Base-by-base conservation (phyloP, 1,284 basidiomycete species). In the Thelephora terrestris region DNA sequence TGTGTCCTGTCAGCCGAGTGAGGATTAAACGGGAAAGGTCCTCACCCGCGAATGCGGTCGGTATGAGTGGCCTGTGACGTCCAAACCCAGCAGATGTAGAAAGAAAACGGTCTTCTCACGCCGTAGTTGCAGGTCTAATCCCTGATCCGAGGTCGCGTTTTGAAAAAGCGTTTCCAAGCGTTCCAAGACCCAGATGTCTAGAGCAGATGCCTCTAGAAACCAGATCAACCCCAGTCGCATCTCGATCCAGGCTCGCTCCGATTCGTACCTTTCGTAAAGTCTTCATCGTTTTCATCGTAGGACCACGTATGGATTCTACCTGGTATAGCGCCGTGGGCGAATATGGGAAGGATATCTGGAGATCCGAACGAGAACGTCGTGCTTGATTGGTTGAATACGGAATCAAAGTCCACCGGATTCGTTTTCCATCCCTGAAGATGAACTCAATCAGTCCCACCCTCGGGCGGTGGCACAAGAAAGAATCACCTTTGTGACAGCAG, bases 331-430 rank as follows among this genome's bases (percentile, higher is more conserved):
- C 89, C 89, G 5, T 76, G 73, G 16, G 79, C 71, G 58, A 94
- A 94, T 86, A 94, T 94, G 10, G 89, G 89, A 4, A 94, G 64
- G 50, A 94, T 94, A 62, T 94, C 91, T 0, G 91, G 91, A 2
- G 85, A 90, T 2, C 91, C 91, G 55, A 92, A 93, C 0, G 87
- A 83, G 58, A 80, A 94, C 0, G 89, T 87, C 37, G 78, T 71
- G 37, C 73, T 76, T 1, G 88, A 91, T 60, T 83, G 85, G 57
- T 94, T 94, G 62, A 94, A 85, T 3, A 93, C 79, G 1, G 90
- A 92, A 63, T 94, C 91, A 60, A 94, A 94, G 52, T 89, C 78
- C 29, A 87, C 85, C 24, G 91, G 91, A 65, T 94, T 94, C 5
- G 80, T 77, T 70, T 91, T 91, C 89, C 89, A 91, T 47, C 89